Conservation (phyloP, 129 eudicot genomes). For the Calendula officinalis region DNA sequence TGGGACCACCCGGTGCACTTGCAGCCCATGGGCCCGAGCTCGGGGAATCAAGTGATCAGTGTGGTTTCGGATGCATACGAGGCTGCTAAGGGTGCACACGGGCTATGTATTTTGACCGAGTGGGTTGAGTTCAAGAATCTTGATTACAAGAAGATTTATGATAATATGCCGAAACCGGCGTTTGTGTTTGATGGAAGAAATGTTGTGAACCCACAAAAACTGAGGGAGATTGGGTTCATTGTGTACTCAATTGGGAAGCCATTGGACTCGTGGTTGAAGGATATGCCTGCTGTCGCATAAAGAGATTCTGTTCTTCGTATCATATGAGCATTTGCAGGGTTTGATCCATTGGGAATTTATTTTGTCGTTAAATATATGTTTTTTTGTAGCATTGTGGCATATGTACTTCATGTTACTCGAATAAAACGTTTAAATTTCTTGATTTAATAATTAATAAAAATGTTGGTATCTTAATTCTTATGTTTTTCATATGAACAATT, state of each 20-base stretch:
- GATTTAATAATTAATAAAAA: background rate
- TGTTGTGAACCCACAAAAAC: conserved; percentile 50
- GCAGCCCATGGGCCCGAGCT: conserved; percentile 53
- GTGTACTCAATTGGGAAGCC: conserved; percentile 77
- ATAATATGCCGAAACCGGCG: conserved; percentile 65
- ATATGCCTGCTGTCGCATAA: conserved; percentile 74
- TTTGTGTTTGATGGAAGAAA: conserved; percentile 75
- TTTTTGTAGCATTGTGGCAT: conserved; percentile 17
- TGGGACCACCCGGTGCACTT: conserved; percentile 84
- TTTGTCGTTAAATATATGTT: conserved; percentile 17
- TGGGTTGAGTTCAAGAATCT: conserved; percentile 71
- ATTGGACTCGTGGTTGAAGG: conserved; percentile 74
- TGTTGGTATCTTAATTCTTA: too few species aligned
- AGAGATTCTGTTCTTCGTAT: background rate
- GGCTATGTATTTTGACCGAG: conserved; percentile 58
- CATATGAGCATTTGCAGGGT: conserved; percentile 15
- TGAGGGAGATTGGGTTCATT: conserved; percentile 66
- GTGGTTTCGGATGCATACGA: conserved; percentile 66
- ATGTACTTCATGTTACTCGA: conserved; percentile 22
- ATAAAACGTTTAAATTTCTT: conserved; percentile 28
- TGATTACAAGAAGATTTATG: conserved; percentile 56
- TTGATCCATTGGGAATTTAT: conserved; percentile 20
- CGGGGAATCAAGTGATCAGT: conserved; percentile 42
- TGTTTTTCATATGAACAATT: background rate
- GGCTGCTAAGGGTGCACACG: conserved; percentile 68